These are phyloP conservation scores for Westerdykella sp. DNA, from an alignment of 2,329 filamentous ascomycete species.

Conservation along the genomic window DNA sequence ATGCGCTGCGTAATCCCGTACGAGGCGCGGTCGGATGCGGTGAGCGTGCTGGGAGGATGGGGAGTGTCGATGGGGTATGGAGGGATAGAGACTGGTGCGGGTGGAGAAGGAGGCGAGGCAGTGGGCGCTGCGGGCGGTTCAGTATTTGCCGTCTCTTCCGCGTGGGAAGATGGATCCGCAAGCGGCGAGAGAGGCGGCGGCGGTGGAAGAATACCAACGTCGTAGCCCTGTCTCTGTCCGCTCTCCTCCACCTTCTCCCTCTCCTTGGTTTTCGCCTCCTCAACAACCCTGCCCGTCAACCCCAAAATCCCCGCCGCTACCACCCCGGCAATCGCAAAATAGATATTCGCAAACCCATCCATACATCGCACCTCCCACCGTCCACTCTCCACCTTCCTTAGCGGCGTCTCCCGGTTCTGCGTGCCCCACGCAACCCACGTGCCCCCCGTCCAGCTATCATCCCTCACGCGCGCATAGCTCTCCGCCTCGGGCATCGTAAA, in stretches of 20 bases:
- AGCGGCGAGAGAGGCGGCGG: slow-evolving; percentile 2
- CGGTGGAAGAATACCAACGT: background rate
- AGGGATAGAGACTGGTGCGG: background rate
- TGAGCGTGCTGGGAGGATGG: slow-evolving; percentile 43
- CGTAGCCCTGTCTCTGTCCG: slow-evolving; percentile 1
- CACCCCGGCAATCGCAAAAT: slow-evolving; percentile 60
- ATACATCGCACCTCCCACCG: slow-evolving; percentile 75
- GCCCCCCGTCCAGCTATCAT: slow-evolving; percentile 72
- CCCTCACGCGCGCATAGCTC: slow-evolving; percentile 62
- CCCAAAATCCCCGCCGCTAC: slow-evolving; percentile 56
- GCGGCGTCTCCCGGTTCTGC: slow-evolving; percentile 69
- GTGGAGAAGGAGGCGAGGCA: background rate
- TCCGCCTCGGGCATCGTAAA: slow-evolving; percentile 60
- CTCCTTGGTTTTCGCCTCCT: slow-evolving; percentile 48
- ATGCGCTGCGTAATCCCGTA: slow-evolving; percentile 52
- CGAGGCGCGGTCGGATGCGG: slow-evolving; percentile 41
- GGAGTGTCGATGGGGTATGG: background rate
- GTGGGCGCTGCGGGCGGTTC: too few relatives aligned
- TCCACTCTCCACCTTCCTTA: slow-evolving; percentile 59
- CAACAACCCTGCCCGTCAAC: slow-evolving; percentile 34
- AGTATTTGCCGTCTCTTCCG: slow-evolving; percentile 6
- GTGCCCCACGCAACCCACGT: slow-evolving; percentile 75
- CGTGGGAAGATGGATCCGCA: slow-evolving; percentile 17
- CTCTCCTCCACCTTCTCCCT: slow-evolving; percentile 49
- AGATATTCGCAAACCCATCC: slow-evolving; percentile 76